Evolutionary conservation across 31 red algal species (phyloP).

Genomic region (Endocladia muricata): DNA sequence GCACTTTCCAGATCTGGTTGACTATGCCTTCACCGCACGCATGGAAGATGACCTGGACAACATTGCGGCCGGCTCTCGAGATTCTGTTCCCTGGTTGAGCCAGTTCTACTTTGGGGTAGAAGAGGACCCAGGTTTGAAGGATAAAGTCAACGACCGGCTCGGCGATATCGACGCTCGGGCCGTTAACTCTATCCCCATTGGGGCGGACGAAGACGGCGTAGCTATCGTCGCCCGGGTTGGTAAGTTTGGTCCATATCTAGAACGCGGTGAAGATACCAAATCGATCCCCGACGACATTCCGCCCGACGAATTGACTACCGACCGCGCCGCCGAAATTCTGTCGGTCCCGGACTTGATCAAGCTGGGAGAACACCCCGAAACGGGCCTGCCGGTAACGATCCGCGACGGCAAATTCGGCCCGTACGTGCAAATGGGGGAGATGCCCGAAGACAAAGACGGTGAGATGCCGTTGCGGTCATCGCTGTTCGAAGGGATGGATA

Average conservation of each 20-base stretch:
- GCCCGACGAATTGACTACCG: slow-evolving; percentile 72
- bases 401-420: slow-evolving; percentile 77
- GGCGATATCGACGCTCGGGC: slow-evolving; percentile 62
- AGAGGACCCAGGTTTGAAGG: slow-evolving; percentile 46
- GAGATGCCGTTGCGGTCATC: slow-evolving; percentile 52
- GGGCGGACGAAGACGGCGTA: slow-evolving; percentile 28
- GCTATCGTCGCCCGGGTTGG: background rate
- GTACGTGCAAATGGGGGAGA: slow-evolving; percentile 77
- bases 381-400: slow-evolving; percentile 45
- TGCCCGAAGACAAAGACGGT: slow-evolving; percentile 26
- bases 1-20: slow-evolving; percentile 83
- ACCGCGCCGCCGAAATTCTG: slow-evolving; percentile 42
- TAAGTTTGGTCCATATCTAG: slow-evolving; percentile 86
- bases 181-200: slow-evolving; percentile 54
- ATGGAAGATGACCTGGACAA: slow-evolving; percentile 92
- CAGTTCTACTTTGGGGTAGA: slow-evolving; percentile 80
- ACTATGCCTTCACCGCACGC: slow-evolving; percentile 83
- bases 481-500: slow-evolving; percentile 65
- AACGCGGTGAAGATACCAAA: slow-evolving; percentile 42
- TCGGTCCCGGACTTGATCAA: slow-evolving; percentile 44
- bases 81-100: slow-evolving; percentile 64
- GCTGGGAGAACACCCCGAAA: slow-evolving; percentile 77
- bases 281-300: slow-evolving; percentile 64
- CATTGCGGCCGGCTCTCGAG: slow-evolving; percentile 78
- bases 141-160: slow-evolving; percentile 32